Base-by-base conservation (phyloP, 1,139 yeast species). In the Saccharomyces hybrid region DNA sequence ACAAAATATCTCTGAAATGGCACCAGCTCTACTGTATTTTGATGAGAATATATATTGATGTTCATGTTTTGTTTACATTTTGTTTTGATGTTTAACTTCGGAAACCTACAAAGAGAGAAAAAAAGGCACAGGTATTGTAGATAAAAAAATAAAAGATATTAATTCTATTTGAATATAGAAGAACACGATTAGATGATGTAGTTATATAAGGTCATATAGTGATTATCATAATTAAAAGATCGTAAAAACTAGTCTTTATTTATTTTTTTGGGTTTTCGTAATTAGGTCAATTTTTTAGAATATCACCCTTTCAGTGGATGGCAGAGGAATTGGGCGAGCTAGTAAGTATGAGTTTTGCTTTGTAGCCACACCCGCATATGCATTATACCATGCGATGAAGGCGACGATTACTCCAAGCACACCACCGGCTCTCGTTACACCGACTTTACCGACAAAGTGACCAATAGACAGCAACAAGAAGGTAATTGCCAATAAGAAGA, bases 331-430 rank as follows among this genome's bases (percentile, higher is more conserved):
- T 14, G 66, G 65, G 50, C 58, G 60, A n/a, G 68, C 68, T 29
- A 79, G 73, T 55, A 88, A 56, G 71, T 86, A 88, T 42, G 88
- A 76, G 73, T 86, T 89, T 70, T 81, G 86, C 64, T 72, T 73
- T 61, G 79, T 86, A 52, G 95, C 88, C 54, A 89, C 71, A 82
- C 96, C 96, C n/a, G 96, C 95, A 64, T 81, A 87, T 5, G 96
- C 96, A 69, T 88, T 87, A 69, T 88, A 89, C 91, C 93, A 89
- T 12, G 95, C 95, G 53, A 81, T 70, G 63, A 86, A 81, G 1
- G 96, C 88, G 44, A 91, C 83, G 42, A 88, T 70, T n/a, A 89
- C 67, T 47, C 96, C 96, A 57, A 86, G 73, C 31, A 84, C 84
- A 61, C 96, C 96, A 47, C 83, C 96, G 21, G 93, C 95, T 64